Evolutionary conservation across 306 rosid species (phyloP).

Genomic region (Begonia masoniana): DNA sequence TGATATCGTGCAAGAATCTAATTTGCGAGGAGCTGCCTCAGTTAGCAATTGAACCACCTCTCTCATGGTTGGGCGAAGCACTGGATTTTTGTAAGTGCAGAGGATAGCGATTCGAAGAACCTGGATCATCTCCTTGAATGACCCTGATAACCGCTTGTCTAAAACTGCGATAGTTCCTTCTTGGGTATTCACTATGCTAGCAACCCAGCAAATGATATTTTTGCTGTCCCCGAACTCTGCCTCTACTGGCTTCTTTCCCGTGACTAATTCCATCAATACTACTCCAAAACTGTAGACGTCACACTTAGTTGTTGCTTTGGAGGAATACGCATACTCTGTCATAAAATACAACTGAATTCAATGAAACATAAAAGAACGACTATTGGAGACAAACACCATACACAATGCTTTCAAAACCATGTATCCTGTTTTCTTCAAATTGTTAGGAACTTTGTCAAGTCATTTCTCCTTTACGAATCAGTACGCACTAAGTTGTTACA

Average conservation of each 20-base stretch:
- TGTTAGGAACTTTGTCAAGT: too few species aligned
- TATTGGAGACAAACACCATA: too few species aligned
- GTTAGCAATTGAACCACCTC: conserved; percentile 74
- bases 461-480: too few species aligned
- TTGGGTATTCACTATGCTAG: conserved; percentile 76
- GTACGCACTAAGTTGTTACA: too few species aligned
- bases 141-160: conserved; percentile 37
- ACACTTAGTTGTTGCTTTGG: conserved; percentile 84
- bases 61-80: conserved; percentile 77
- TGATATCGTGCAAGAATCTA: conserved; percentile 19
- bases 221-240: conserved; percentile 82
- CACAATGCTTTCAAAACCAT: too few species aligned
- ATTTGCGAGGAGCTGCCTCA: conserved; percentile 44
- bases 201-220: conserved; percentile 78
- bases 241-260: conserved; percentile 83
- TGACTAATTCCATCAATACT: conserved; percentile 76
- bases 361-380: background rate
- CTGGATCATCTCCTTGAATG: conserved; percentile 56
- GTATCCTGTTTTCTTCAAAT: too few species aligned
- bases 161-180: conserved; percentile 69
- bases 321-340: conserved; percentile 85
- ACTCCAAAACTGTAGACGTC: conserved; percentile 96
- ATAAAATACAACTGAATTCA: conserved; percentile 12
- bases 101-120: conserved; percentile 67
- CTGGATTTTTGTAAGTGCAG: conserved; percentile 77